These are phyloP conservation scores for Citropsis articulata DNA, from an alignment of 345 rosid genomes.

Conservation along the genomic window DNA sequence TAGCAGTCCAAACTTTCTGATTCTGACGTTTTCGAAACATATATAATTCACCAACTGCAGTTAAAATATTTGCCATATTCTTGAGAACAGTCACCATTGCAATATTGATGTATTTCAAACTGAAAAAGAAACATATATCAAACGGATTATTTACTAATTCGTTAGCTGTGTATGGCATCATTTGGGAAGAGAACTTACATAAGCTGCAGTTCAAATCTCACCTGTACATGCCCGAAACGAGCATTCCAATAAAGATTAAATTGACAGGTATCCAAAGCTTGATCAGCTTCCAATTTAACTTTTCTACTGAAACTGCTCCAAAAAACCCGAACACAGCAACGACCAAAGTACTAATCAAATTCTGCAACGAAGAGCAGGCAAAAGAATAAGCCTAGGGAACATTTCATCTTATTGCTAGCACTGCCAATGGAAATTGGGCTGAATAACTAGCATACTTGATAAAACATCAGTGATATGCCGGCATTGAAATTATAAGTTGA, in stretches of 20 bases:
- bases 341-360: slow-evolving; percentile 65
- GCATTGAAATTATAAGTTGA: slow-evolving; percentile 76
- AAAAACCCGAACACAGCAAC: slow-evolving; percentile 49
- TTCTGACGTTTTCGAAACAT: slow-evolving; percentile 81
- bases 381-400: background rate
- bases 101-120: slow-evolving; percentile 82
- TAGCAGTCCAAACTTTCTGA: slow-evolving; percentile 90
- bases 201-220: slow-evolving; percentile 25
- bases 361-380: slow-evolving; percentile 46
- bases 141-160: background rate
- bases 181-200: background rate
- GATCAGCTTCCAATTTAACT: slow-evolving; percentile 77
- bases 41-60: slow-evolving; percentile 84
- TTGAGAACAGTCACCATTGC: slow-evolving; percentile 98
- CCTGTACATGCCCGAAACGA: slow-evolving; percentile 93
- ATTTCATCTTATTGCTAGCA: background rate
- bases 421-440: background rate
- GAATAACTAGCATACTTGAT: slow-evolving; percentile 56
- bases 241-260: slow-evolving; percentile 89
- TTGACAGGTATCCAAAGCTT: slow-evolving; percentile 92
- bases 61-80: slow-evolving; percentile 87
- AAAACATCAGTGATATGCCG: slow-evolving; percentile 78
- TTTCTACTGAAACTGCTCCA: slow-evolving; percentile 67
- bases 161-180: background rate
- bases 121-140: slow-evolving; percentile 36